Evolutionary conservation across 495 filamentous ascomycete genomes (phyloP), one percentile per base, ranked within the genome.

Genomic region (Hypoxylon fuscum): DNA sequence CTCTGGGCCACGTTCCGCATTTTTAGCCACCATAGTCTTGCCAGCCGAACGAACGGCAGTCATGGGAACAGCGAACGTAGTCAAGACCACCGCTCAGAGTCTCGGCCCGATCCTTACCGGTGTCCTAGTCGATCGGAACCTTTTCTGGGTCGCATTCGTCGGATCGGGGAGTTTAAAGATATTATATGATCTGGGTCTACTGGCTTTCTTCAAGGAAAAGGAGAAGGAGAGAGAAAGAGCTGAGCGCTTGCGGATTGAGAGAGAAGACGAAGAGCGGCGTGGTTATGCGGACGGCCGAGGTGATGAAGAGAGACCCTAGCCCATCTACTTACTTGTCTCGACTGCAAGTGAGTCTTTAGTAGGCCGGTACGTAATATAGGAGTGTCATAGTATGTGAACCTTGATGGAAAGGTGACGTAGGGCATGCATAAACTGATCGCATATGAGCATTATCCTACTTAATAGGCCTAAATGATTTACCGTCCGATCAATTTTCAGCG

Each of bases 21-120:
- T 96, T 71, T 82, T 96, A 9, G 88, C 92, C 1, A 84, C 87
- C 0, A 87, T 88, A 0, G 83, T 95, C 4, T 80, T 85, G 22
- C 85, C 89, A 0, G 84, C 85, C 51, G 92, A 95, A 71, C 81
- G 92, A 5, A 96, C 92, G 0, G 90, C 90, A 0, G 88, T 93
- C 25, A 88, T 93, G 88, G 88, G 89, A 3, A 77, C 88, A 1
- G 83, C 90, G 3, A 87, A 89, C 63, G 86, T 91, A 11, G 78
- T 90, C 42, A 86, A 89, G 66, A 90, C 88, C 0, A 77, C 83
- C 5, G 75, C 83, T 10, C 80, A 87, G 68, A 86, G 83, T 60
- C 72, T 82, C 5, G 92, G 90, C 0, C 91, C 92, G 0, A 74
- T 84, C 4, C 75, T 90, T 10, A 96, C 92, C 0, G 92, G 92